phyloP scores from a whole-genome alignment of 2,329 filamentous ascomycete species.

The Colletotrichum sp. region DNA sequence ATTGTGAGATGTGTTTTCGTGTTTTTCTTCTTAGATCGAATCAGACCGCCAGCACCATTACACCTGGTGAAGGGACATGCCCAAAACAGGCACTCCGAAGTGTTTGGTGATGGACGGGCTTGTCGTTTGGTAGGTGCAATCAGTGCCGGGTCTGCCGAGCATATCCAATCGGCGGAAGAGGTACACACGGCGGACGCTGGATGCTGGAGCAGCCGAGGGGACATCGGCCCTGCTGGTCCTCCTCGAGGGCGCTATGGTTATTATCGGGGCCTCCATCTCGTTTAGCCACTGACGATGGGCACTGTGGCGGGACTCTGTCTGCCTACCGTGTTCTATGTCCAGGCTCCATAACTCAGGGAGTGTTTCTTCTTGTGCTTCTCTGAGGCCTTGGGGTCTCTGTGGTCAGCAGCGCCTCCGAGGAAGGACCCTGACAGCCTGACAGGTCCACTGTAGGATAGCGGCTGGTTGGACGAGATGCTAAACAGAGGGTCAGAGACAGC shows the following conservation, averaged over 20 bases:
- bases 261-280: slow-evolving; percentile 5
- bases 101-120: background rate
- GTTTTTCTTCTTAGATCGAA: background rate
- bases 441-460: slow-evolving; percentile 6
- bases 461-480: background rate
- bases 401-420: slow-evolving; percentile 1
- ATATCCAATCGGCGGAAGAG: background rate
- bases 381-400: background rate
- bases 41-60: background rate
- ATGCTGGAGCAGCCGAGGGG: background rate
- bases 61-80: background rate
- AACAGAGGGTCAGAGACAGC: background rate
- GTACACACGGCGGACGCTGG: background rate
- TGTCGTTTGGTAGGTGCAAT: background rate
- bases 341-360: background rate
- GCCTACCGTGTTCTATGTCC: background rate
- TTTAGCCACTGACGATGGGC: background rate
- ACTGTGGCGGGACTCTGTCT: background rate
- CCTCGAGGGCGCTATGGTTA: background rate
- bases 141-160: slow-evolving; percentile 2
- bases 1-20: background rate
- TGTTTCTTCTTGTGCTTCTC: background rate
- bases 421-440: background rate
- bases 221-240: slow-evolving; percentile 12
- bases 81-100: background rate